Percentiles rank a stretch among this genome's conserved stretches.
Evolutionary conservation across 179 eudicot species (phyloP).

Genomic region (Dionaea muscipula): DNA sequence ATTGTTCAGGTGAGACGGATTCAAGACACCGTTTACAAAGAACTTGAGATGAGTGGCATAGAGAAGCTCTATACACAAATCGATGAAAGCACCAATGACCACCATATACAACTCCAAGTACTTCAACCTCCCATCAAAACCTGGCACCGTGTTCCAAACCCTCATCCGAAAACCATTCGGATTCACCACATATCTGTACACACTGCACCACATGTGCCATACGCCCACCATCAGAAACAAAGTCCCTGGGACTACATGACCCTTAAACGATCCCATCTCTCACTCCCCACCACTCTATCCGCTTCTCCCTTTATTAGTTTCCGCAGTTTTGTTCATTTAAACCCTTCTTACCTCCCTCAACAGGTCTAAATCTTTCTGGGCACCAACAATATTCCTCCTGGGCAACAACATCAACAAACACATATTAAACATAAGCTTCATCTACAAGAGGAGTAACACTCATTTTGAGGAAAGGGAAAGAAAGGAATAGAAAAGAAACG

Average conservation of each 20-base stretch:
- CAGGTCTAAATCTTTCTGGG: neutral
- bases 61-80: slow-evolving; percentile 74
- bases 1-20: slow-evolving; percentile 67
- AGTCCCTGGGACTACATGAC: slow-evolving; percentile 86
- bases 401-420: neutral
- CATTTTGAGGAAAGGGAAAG: too few relatives aligned
- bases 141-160: slow-evolving; percentile 84
- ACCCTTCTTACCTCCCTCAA: neutral
- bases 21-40: slow-evolving; percentile 55
- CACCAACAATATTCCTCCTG: neutral
- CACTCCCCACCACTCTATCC: neutral
- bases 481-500: too few relatives aligned
- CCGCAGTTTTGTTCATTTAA: slow-evolving; percentile 1
- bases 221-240: slow-evolving; percentile 65
- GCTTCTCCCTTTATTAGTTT: neutral
- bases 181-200: slow-evolving; percentile 44
- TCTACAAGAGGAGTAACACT: neutral
- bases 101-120: slow-evolving; percentile 76
- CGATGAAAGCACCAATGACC: slow-evolving; percentile 64
- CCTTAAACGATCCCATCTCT: slow-evolving; percentile 75
- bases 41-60: slow-evolving; percentile 71
- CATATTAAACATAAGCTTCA: neutral
- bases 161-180: slow-evolving; percentile 49
- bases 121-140: slow-evolving; percentile 57
- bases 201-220: slow-evolving; percentile 77